Percentiles rank a stretch among this genome's conserved stretches.
Conservation (phyloP, 306 rosid species). For the Pachyrhizus erosus region DNA sequence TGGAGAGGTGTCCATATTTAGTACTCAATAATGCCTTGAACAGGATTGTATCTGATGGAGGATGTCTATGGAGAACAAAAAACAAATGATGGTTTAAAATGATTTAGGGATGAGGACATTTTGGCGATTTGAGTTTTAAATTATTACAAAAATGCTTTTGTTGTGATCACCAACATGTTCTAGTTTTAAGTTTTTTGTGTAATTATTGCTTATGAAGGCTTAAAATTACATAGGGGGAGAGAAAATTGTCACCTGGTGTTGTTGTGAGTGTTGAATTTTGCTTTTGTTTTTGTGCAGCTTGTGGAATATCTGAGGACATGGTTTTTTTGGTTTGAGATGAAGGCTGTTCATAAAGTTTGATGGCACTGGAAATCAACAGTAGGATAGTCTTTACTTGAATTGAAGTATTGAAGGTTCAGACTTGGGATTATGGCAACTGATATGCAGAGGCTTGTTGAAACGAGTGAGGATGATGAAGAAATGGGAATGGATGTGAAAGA, state of each 20-base stretch:
- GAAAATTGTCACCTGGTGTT: background rate
- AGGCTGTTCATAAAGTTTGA: constrained; percentile 31
- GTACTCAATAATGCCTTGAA: too few species aligned
- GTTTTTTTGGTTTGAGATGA: constrained; percentile 23
- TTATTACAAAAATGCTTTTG: background rate
- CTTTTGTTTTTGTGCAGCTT: constrained; percentile 34
- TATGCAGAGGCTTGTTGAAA: constrained; percentile 78
- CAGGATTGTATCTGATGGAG: too few species aligned
- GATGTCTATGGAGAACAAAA: too few species aligned
- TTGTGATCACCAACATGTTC: background rate
- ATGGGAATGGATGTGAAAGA: constrained; percentile 92
- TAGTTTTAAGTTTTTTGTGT: background rate
- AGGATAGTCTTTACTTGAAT: constrained; percentile 31
- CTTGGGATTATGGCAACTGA: constrained; percentile 71
- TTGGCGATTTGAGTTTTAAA: background rate
- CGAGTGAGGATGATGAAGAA: constrained; percentile 92
- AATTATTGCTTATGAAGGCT: background rate
- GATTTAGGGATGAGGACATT: background rate
- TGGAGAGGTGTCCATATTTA: background rate
- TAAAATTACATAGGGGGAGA: background rate
- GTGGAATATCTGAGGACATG: constrained; percentile 35
- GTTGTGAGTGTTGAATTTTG: constrained; percentile 19
- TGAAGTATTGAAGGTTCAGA: constrained; percentile 35
- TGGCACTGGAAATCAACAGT: constrained; percentile 33
- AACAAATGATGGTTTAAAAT: too few species aligned